Percentiles rank a stretch among this genome's conserved stretches.
Conservation (phyloP, 2,329 filamentous ascomycete genomes). For the Colletotrichum godetiae region DNA sequence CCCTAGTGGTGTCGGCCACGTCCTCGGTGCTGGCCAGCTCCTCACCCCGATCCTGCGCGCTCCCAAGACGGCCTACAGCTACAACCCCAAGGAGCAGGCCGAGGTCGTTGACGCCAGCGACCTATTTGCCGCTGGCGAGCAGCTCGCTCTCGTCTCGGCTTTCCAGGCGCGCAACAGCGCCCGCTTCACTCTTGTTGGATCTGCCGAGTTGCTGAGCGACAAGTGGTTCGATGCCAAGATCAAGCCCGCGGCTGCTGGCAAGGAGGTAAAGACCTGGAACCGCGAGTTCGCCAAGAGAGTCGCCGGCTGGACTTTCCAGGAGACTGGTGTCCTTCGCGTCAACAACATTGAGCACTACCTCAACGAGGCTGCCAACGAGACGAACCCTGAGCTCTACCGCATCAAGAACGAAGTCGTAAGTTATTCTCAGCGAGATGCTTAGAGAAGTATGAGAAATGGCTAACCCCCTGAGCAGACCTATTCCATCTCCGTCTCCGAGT, state of each 20-base stretch:
- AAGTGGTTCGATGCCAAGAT: slow-evolving; percentile 89
- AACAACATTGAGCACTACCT: slow-evolving; percentile 84
- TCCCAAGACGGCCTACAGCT: slow-evolving; percentile 87
- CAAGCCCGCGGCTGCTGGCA: slow-evolving; percentile 63
- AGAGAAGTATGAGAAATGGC: background rate
- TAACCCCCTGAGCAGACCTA: slow-evolving; percentile 71
- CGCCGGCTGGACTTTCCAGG: slow-evolving; percentile 96
- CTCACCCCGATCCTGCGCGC: slow-evolving; percentile 86
- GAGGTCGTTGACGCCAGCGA: slow-evolving; percentile 76
- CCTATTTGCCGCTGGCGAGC: slow-evolving; percentile 83
- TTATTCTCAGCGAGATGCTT: slow-evolving; percentile 43
- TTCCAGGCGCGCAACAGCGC: slow-evolving; percentile 95
- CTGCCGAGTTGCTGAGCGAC: slow-evolving; percentile 87
- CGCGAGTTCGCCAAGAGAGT: slow-evolving; percentile 86
- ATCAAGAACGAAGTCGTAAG: slow-evolving; percentile 97
- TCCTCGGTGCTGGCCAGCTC: slow-evolving; percentile 81
- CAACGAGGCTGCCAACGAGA: slow-evolving; percentile 65
- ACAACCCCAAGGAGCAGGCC: slow-evolving; percentile 89
- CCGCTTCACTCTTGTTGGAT: slow-evolving; percentile 85
- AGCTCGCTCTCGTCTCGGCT: slow-evolving; percentile 85
- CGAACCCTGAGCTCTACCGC: slow-evolving; percentile 90
- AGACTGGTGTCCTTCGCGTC: slow-evolving; percentile 88
- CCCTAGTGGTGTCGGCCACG: slow-evolving; percentile 83
- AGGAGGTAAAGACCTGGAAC: slow-evolving; percentile 77
- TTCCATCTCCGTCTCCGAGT: slow-evolving; percentile 90